A percentile compares a stretch with the other conserved stretches of the same genome.
Evolutionary conservation across 176 grass and related monocot genomes (phyloP).

Genomic region (Ananas comosus): DNA sequence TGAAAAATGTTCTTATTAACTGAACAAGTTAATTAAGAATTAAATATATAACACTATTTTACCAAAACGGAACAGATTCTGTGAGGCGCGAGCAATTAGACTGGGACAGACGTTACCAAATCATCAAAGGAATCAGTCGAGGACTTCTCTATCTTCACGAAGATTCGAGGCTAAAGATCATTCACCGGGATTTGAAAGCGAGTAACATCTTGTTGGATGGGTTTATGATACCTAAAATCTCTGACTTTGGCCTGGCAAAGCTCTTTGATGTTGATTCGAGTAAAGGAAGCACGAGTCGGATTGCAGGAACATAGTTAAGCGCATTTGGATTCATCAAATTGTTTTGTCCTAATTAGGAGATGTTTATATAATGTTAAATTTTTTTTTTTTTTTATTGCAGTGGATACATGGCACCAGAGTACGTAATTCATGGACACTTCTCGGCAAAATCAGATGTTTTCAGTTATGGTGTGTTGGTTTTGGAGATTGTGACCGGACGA

Average conservation of each 20-base stretch:
- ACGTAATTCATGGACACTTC: no score
- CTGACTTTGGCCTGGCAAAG: slow-evolving; percentile 50
- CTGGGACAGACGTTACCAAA: slow-evolving; percentile 18
- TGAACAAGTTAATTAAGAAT: not conserved
- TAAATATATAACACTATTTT: not conserved
- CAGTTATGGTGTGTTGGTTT: no score
- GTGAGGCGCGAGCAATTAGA: not conserved
- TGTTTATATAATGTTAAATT: not conserved
- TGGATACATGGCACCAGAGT: no score
- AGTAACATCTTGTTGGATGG: slow-evolving; percentile 43
- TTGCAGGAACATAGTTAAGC: slow-evolving; percentile 44
- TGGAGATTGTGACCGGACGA: no score
- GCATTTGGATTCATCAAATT: not conserved
- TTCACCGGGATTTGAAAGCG: slow-evolving; percentile 44
- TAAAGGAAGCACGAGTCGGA: slow-evolving; percentile 34
- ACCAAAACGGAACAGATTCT: not conserved
- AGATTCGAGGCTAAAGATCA: slow-evolving; percentile 40
- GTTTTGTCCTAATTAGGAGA: not conserved
- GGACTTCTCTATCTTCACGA: slow-evolving; percentile 61
- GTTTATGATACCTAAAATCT: slow-evolving; percentile 61
- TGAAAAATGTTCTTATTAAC: not conserved
- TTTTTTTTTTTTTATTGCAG: slow-evolving; percentile 11
- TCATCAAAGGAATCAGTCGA: slow-evolving; percentile 39
- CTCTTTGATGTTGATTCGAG: slow-evolving; percentile 25
- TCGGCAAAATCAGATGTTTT: no score